Evolutionary conservation across 805 yeast species (phyloP).

Genomic region (Saccharomycopsis sp.): DNA sequence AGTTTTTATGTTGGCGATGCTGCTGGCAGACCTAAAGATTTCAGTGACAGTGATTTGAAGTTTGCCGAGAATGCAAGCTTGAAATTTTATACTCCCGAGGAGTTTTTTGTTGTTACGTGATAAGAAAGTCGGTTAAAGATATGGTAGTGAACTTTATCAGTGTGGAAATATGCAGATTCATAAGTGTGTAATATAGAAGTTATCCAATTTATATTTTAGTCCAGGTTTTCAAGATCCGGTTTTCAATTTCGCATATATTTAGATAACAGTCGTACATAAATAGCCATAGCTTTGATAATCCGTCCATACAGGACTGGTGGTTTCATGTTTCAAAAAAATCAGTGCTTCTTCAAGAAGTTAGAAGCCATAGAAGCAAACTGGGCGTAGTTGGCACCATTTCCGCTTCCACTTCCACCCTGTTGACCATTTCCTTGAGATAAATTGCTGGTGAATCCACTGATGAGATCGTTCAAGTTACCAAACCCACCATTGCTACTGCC

Average conservation of each 20-base stretch:
- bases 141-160: no score
- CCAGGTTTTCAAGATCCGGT: no score
- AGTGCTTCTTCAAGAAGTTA: conserved; percentile 7
- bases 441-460: neutral
- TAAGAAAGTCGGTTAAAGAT: no score
- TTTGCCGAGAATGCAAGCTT: conserved; percentile 60
- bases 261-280: neutral
- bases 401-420: conserved; percentile 8
- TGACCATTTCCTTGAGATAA: neutral
- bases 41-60: conserved; percentile 66
- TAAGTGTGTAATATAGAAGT: no score
- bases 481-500: neutral
- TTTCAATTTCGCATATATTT: no score
- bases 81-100: conserved; percentile 66
- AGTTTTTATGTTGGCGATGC: conserved; percentile 92
- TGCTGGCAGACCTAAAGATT: conserved; percentile 76
- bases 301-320: neutral
- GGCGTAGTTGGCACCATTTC: conserved; percentile 6
- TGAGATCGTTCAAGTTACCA: conserved; percentile 1
- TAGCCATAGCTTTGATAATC: neutral
- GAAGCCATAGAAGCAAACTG: conserved; percentile 18
- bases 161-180: no score
- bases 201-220: no score
- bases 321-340: neutral
- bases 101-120: conserved; percentile 36